Base-by-base conservation (phyloP, 495 filamentous ascomycete species). In the Daldinia grandis region DNA sequence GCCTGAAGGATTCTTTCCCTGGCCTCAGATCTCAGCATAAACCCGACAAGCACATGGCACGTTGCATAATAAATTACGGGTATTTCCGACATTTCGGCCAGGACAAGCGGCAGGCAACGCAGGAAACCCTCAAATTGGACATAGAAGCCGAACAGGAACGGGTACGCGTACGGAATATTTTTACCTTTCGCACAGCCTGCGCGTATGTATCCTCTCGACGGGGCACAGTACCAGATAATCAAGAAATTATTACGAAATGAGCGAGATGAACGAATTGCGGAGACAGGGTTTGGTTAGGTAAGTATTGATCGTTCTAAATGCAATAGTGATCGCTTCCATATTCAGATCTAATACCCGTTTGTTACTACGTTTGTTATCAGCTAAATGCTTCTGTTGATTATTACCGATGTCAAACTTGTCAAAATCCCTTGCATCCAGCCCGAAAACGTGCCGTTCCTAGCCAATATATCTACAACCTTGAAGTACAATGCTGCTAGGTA, bases 1-100 rank as follows among this genome's bases (percentile, higher is more conserved):
- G 58, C 57, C 58, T 66, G 53, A 58, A 59, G 68, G 68, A 71
- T 71, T 47, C n/a, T 49, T 55, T 66, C 60, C 58, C 68, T 58
- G 25, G 49, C 35, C 28, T 55, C 58, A 71, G 68, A 71, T 66
- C 68, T 66, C 35, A 66, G 28, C 40, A 50, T 40, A 51, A 54
- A 66, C 62, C 58, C n/a, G 15, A 57, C 37, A 37, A 8, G 27
- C 21, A 63, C 21, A 63, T 62, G 40, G 67, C 57, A 70, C 21
- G 40, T 57, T 55, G 57, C 62, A 55, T 54, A 14, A 47, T 31
- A 54, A 47, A 55, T 40, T 19, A 42, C 66, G 66, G 55, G 31
- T 60, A 64, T 28, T 64, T 64, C 59, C 55, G 66, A 30, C 40
- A 40, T 33, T 37, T 57, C 31, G 28, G 31, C 19, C 28, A 57